These are phyloP conservation scores for Candida boidinii DNA, from an alignment of 805 yeast genomes.

Conservation along the genomic window DNA sequence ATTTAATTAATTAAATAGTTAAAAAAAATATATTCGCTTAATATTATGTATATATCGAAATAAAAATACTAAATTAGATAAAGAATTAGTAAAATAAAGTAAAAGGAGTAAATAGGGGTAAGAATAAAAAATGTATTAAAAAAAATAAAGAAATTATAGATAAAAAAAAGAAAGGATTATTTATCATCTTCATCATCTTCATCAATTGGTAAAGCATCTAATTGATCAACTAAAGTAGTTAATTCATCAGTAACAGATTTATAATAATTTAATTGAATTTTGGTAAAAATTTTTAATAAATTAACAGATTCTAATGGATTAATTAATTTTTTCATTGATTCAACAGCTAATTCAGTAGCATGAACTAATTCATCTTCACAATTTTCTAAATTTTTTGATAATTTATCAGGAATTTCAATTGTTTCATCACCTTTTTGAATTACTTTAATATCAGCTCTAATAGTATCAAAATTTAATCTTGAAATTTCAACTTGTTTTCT, in stretches of 20 bases:
- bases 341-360: constrained; percentile 73
- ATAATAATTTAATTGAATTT: constrained; percentile 61
- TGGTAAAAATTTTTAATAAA: constrained; percentile 56
- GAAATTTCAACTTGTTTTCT: constrained; percentile 65
- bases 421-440: constrained; percentile 26
- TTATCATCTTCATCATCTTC: constrained; percentile 24
- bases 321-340: constrained; percentile 64
- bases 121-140: no score
- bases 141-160: no score
- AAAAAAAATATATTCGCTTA: no score
- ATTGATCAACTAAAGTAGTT: constrained; percentile 34
- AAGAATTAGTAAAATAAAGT: no score
- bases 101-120: no score
- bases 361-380: constrained; percentile 74
- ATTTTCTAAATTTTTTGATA: constrained; percentile 42
- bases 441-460: constrained; percentile 48
- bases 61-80: no score
- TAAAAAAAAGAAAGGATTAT: no score
- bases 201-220: constrained; percentile 35
- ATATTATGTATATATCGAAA: no score
- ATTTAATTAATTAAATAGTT: no score
- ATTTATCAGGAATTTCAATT: constrained; percentile 38
- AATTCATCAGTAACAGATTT: constrained; percentile 42
- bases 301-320: constrained; percentile 58
- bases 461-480: constrained; percentile 60